Conservation (phyloP, 495 filamentous ascomycete species). For the Hypomontagnella monticulosa region DNA sequence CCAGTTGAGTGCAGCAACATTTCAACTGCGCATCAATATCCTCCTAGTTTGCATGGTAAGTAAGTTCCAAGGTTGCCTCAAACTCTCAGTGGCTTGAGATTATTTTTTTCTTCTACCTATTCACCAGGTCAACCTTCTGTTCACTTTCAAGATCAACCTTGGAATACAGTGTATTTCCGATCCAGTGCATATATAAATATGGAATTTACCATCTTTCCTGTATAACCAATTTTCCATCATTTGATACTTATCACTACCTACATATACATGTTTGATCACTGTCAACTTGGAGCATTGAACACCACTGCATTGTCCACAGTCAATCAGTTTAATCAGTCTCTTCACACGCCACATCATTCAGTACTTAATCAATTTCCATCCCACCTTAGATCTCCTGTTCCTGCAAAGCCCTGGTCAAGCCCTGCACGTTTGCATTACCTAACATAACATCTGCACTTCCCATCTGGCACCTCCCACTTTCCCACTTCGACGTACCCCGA, state of each 20-base stretch:
- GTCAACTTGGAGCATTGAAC: too few species aligned
- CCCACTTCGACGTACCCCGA: conserved; percentile 7
- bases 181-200: too few species aligned
- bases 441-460: conserved; percentile 16
- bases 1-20: conserved; percentile 27
- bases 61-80: background rate
- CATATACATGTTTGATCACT: too few species aligned
- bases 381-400: conserved; percentile 19
- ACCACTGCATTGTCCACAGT: too few species aligned
- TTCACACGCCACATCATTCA: too few species aligned
- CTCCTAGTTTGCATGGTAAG: conserved; percentile 22
- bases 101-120: background rate
- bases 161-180: too few species aligned
- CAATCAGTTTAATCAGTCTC: too few species aligned
- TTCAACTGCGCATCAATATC: conserved; percentile 31
- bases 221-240: too few species aligned
- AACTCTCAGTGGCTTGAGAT: background rate
- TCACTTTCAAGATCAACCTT: too few species aligned
- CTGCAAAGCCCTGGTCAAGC: conserved; percentile 5
- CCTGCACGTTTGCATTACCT: conserved; percentile 20
- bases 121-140: too few species aligned
- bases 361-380: conserved; percentile 8
- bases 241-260: too few species aligned
- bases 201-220: too few species aligned
- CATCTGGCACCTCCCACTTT: background rate